A percentile compares a stretch with the other conserved stretches of the same genome.
Conservation (phyloP, 371 early-diverging fungal genomes). For the Thermomucor indicae-seudaticae region DNA sequence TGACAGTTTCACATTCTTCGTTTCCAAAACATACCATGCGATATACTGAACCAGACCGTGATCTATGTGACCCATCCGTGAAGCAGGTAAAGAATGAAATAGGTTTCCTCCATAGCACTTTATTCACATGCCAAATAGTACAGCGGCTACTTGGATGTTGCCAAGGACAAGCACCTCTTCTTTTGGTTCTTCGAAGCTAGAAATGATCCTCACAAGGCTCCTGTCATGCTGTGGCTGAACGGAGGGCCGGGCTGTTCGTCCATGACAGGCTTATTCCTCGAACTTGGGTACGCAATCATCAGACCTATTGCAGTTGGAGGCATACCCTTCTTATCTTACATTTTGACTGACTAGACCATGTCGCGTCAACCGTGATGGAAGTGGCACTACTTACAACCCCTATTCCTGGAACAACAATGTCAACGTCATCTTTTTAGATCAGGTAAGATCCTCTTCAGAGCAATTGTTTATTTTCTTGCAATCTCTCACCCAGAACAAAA, state of each 20-base stretch:
- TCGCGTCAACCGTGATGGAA: slow-evolving; percentile 56
- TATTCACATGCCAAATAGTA: slow-evolving; percentile 1
- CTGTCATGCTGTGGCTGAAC: slow-evolving; percentile 78
- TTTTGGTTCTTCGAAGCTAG: slow-evolving; percentile 93
- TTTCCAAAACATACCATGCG: slow-evolving; percentile 74
- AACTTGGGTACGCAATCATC: slow-evolving; percentile 48
- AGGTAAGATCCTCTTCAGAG: slow-evolving; percentile 15
- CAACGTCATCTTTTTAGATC: slow-evolving; percentile 84
- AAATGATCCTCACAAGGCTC: slow-evolving; percentile 65
- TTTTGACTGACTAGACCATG: slow-evolving; percentile 45
- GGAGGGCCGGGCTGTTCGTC: slow-evolving; percentile 89
- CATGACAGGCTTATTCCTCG: slow-evolving; percentile 76
- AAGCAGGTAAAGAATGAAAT: slow-evolving; percentile 69
- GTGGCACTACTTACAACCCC: slow-evolving; percentile 47
- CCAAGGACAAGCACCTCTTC: slow-evolving; percentile 66
- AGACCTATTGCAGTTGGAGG: not conserved
- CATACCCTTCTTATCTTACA: not conserved
- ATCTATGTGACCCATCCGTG: slow-evolving; percentile 71
- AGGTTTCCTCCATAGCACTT: not conserved
- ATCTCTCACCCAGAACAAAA: too few relatives aligned
- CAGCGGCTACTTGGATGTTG: slow-evolving; percentile 62
- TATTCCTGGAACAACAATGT: slow-evolving; percentile 81
- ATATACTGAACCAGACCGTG: slow-evolving; percentile 54
- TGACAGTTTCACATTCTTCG: slow-evolving; percentile 45
- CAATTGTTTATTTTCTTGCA: not conserved